These are phyloP conservation scores for Crataegus laevigata DNA, from an alignment of 306 rosid genomes.

Conservation along the genomic window DNA sequence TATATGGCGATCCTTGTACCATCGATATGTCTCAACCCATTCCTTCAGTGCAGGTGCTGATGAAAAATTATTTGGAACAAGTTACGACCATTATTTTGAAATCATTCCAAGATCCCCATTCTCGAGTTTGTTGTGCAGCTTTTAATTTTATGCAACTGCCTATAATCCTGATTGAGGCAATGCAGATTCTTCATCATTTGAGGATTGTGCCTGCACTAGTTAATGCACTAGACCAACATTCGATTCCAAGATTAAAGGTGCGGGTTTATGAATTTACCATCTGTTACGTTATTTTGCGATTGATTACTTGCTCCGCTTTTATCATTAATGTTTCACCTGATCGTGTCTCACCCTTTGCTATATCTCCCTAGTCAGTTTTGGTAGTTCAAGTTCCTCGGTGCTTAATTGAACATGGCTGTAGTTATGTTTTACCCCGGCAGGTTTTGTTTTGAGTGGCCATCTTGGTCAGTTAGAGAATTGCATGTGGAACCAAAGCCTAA, in stretches of 20 bases:
- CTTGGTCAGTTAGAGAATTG: not conserved
- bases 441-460: not conserved
- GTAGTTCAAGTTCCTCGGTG: not conserved
- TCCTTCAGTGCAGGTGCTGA: constrained; percentile 4
- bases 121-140: constrained; percentile 8
- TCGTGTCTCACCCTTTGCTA: not conserved
- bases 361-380: not conserved
- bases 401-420: too few relatives aligned
- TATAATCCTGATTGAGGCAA: not conserved
- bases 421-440: too few relatives aligned
- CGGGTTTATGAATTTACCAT: not conserved
- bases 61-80: not conserved
- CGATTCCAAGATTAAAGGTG: not conserved
- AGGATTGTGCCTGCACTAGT: not conserved
- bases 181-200: constrained; percentile 10
- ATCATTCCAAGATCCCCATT: constrained; percentile 7
- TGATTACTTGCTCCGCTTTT: not conserved
- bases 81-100: not conserved
- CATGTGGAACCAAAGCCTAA: too few relatives aligned
- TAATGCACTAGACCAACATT: not conserved
- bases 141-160: constrained; percentile 8
- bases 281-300: not conserved
- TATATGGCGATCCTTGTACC: not conserved
- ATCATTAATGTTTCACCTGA: not conserved
- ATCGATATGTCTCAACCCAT: not conserved